phyloP scores from a whole-genome alignment of 2,329 filamentous ascomycete genomes.

The Pseudopyricularia javanii region DNA sequence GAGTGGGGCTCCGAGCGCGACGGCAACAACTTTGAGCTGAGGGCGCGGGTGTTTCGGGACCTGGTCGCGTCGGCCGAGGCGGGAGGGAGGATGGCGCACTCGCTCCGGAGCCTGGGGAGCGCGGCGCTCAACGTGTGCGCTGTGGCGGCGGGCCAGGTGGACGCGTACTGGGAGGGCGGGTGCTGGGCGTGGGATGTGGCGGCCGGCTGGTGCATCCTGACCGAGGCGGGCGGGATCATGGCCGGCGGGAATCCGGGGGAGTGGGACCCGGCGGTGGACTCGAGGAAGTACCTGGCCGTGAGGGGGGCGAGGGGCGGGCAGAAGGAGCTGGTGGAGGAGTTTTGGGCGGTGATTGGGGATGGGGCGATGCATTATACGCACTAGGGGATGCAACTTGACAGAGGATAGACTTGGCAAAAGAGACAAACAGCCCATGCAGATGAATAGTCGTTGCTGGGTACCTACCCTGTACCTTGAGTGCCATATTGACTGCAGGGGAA shows the following conservation, averaged over 20 bases:
- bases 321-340: slow-evolving; percentile 49
- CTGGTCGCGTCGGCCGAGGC: slow-evolving; percentile 53
- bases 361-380: slow-evolving; percentile 30
- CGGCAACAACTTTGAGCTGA: slow-evolving; percentile 60
- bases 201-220: slow-evolving; percentile 66
- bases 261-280: slow-evolving; percentile 52
- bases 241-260: slow-evolving; percentile 61
- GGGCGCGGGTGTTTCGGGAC: slow-evolving; percentile 51
- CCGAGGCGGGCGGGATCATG: slow-evolving; percentile 63
- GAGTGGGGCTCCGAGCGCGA: slow-evolving; percentile 63
- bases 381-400: not conserved
- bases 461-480: no score
- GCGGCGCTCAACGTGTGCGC: slow-evolving; percentile 66
- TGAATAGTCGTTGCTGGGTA: no score
- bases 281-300: slow-evolving; percentile 49
- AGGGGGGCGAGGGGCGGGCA: slow-evolving; percentile 47
- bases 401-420: no score
- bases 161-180: slow-evolving; percentile 72
- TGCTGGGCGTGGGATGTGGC: slow-evolving; percentile 82
- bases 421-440: no score
- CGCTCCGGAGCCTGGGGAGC: slow-evolving; percentile 55
- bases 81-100: slow-evolving; percentile 68
- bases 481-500: no score
- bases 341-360: slow-evolving; percentile 49
- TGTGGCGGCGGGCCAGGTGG: slow-evolving; percentile 58